A percentile compares a stretch with the other conserved stretches of the same genome.
Evolutionary conservation across 345 rosid genomes (phyloP).

Genomic region (Cochlearia excelsa): DNA sequence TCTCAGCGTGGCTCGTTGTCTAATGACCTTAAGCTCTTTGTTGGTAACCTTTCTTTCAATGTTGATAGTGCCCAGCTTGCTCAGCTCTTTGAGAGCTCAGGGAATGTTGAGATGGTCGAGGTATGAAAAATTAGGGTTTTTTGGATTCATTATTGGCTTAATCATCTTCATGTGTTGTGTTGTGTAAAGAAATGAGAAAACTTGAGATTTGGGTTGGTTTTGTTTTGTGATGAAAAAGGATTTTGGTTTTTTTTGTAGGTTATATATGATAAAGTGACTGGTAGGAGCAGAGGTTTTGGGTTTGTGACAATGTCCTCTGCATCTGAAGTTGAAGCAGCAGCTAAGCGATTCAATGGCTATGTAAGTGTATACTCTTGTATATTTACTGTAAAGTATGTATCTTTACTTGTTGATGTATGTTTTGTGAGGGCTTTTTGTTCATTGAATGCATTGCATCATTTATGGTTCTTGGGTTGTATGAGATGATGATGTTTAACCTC

Average conservation of each 20-base stretch:
- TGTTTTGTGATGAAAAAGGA: conserved; percentile 20
- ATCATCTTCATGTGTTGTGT: neutral
- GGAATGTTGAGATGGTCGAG: conserved; percentile 98
- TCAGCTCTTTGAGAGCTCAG: conserved; percentile 68
- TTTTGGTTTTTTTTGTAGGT: conserved; percentile 48
- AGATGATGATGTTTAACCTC: too few relatives aligned
- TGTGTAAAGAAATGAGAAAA: too few relatives aligned
- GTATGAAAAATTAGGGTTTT: conserved; percentile 36
- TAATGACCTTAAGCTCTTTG: conserved; percentile 78
- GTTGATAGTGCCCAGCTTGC: conserved; percentile 96
- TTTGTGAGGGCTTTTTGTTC: conserved; percentile 11
- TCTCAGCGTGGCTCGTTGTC: conserved; percentile 52
- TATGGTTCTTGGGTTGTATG: neutral
- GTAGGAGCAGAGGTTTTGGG: conserved; percentile 96
- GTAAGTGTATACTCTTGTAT: conserved; percentile 42
- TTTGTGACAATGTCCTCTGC: conserved; percentile 90
- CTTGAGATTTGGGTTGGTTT: too few relatives aligned
- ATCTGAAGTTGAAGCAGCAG: conserved; percentile 79
- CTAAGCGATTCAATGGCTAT: conserved; percentile 87
- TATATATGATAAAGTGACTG: conserved; percentile 87
- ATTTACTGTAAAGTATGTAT: neutral
- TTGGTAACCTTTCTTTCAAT: conserved; percentile 87
- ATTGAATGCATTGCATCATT: too few relatives aligned
- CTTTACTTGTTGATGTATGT: neutral
- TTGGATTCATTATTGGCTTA: neutral